Conservation (phyloP, 129 eudicot genomes). For the Erigeron canadensis region DNA sequence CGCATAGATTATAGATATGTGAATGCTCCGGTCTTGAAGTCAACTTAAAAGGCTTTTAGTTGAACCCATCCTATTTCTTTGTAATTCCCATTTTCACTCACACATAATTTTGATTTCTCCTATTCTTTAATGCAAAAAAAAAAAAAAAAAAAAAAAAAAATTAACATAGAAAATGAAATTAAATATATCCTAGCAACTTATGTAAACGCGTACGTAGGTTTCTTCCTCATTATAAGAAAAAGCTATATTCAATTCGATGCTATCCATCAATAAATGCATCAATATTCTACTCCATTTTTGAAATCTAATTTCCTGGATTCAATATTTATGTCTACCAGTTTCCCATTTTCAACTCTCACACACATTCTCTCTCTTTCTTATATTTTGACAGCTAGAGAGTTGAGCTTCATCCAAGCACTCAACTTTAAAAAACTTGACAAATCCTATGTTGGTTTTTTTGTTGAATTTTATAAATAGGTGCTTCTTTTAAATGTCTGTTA, state of each 20-base stretch:
- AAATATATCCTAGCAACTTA: neutral
- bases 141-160: neutral
- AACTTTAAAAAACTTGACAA: conserved; percentile 15
- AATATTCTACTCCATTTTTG: conserved; percentile 13
- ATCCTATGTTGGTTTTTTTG: conserved; percentile 16
- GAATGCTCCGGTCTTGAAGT: conserved; percentile 29
- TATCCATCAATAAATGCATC: conserved; percentile 30
- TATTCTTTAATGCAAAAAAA: neutral
- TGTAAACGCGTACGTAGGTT: neutral
- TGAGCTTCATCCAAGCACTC: conserved; percentile 13
- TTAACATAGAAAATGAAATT: neutral
- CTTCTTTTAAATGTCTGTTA: neutral
- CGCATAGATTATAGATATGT: conserved; percentile 33
- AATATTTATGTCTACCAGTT: conserved; percentile 25
- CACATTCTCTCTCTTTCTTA: neutral
- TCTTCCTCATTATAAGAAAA: conserved; percentile 10
- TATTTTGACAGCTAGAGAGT: neutral
- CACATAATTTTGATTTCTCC: neutral
- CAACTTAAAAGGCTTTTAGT: conserved; percentile 29
- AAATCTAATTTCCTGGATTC: conserved; percentile 28
- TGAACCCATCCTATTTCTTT: neutral
- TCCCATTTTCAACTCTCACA: conserved; percentile 12
- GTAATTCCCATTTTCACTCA: neutral
- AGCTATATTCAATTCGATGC: conserved; percentile 22
- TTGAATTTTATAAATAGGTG: conserved; percentile 3